A percentile compares a stretch with the other conserved stretches of the same genome.
Evolutionary conservation across 164 flowering plant species (phyloP).

Genomic region (Vitis amurensis): DNA sequence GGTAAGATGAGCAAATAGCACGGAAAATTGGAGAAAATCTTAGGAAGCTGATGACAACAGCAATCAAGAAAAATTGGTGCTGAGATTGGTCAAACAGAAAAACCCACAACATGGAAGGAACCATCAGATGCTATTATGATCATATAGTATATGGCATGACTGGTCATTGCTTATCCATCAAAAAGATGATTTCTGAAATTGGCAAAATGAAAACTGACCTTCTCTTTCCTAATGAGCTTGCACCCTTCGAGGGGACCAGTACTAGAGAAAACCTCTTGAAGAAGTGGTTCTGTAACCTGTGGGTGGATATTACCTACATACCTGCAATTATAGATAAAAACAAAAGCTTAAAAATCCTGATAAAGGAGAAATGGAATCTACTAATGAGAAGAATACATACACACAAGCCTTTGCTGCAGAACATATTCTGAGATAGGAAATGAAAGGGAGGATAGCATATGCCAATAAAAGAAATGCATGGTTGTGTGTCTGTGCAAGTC

Average conservation of each 20-base stretch:
- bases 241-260: conserved; percentile 97
- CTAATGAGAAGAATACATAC: not conserved
- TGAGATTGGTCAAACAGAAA: too few relatives aligned
- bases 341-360: conserved; percentile 1
- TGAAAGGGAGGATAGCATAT: too few relatives aligned
- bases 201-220: conserved; percentile 37
- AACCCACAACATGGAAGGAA: too few relatives aligned
- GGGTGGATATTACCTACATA: conserved; percentile 95
- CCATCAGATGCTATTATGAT: too few relatives aligned
- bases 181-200: too few relatives aligned
- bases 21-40: not conserved
- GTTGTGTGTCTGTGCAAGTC: too few relatives aligned
- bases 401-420: not conserved
- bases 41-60: too few relatives aligned
- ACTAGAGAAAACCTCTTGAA: conserved; percentile 90
- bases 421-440: too few relatives aligned
- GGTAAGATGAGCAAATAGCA: not conserved
- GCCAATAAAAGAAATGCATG: too few relatives aligned
- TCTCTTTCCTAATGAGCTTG: conserved; percentile 93
- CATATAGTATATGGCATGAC: too few relatives aligned
- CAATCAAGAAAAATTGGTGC: too few relatives aligned
- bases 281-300: conserved; percentile 92
- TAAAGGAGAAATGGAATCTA: not conserved
- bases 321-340: conserved; percentile 57
- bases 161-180: too few relatives aligned